Percentiles rank a stretch among this genome's conserved stretches.
Conservation (phyloP, 352 stramenopile species). For the Phytophthora idaei region DNA sequence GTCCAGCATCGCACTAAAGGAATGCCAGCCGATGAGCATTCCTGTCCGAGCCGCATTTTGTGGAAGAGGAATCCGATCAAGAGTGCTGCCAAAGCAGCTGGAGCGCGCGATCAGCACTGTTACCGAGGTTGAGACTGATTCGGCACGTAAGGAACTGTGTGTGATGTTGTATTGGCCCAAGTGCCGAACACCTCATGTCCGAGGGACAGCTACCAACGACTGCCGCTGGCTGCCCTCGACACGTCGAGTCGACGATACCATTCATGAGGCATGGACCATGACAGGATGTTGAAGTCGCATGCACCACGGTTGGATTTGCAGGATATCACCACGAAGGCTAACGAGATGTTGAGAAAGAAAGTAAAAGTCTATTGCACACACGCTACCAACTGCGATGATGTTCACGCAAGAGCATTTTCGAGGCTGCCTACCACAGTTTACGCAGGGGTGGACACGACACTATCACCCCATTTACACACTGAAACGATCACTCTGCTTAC, state of each 20-base stretch:
- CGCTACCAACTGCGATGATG: constrained; percentile 17
- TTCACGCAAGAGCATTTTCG: constrained; percentile 19
- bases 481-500: constrained; percentile 13
- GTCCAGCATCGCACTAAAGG: constrained; percentile 13
- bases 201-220: too few relatives aligned
- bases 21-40: constrained; percentile 29
- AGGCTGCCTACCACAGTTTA: constrained; percentile 21
- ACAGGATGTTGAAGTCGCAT: background rate
- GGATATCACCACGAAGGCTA: constrained; percentile 2
- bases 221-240: too few relatives aligned
- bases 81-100: constrained; percentile 31
- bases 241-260: background rate
- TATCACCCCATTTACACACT: constrained; percentile 6
- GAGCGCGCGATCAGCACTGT: background rate
- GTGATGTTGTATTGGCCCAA: constrained; percentile 16
- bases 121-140: background rate
- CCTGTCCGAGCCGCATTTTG: constrained; percentile 16
- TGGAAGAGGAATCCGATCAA: constrained; percentile 12
- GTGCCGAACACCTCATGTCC: constrained; percentile 10
- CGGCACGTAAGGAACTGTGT: constrained; percentile 13
- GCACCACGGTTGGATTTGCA: constrained; percentile 18
- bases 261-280: too few relatives aligned
- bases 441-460: constrained; percentile 1
- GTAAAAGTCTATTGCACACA: constrained; percentile 29
- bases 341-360: constrained; percentile 21